These are phyloP conservation scores for Alnus rubra DNA, from an alignment of 306 rosid species.

Conservation along the genomic window DNA sequence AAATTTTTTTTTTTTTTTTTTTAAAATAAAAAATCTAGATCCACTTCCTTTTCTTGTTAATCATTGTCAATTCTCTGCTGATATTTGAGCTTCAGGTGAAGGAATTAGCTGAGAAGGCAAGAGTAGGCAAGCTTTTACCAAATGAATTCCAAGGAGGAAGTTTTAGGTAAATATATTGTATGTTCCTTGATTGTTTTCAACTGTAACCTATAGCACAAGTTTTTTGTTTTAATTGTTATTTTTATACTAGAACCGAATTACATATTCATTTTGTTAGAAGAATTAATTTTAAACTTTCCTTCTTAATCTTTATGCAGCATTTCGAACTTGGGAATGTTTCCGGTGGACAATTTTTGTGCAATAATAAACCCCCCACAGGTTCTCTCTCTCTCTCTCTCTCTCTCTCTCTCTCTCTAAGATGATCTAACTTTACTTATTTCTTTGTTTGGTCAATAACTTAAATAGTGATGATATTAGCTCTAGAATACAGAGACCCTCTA, in stretches of 20 bases:
- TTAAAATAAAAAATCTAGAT: not conserved
- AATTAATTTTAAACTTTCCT: slow-evolving; percentile 25
- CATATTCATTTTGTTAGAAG: slow-evolving; percentile 17
- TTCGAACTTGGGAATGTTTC: slow-evolving; percentile 99
- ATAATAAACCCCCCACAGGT: slow-evolving; percentile 99
- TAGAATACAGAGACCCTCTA: not conserved
- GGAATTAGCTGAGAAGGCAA: slow-evolving; percentile 91
- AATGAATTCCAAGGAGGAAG: slow-evolving; percentile 96
- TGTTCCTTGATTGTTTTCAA: slow-evolving; percentile 8
- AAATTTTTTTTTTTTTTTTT: not conserved
- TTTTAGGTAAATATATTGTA: slow-evolving; percentile 67
- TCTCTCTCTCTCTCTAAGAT: slow-evolving; percentile 23
- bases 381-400: slow-evolving; percentile 35
- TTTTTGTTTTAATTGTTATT: not conserved
- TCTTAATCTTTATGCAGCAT: slow-evolving; percentile 64
- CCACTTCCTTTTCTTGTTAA: not conserved
- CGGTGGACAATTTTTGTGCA: slow-evolving; percentile 92
- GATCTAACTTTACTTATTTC: not conserved
- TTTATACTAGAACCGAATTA: not conserved
- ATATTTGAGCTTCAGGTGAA: slow-evolving; percentile 57
- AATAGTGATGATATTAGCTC: not conserved
- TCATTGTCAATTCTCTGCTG: not conserved
- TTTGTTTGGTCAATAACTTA: not conserved
- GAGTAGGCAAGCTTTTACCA: slow-evolving; percentile 83
- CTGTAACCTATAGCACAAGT: not conserved